Conservation (phyloP, 176 grass and related monocot genomes). For the Oryza brachyantha region DNA sequence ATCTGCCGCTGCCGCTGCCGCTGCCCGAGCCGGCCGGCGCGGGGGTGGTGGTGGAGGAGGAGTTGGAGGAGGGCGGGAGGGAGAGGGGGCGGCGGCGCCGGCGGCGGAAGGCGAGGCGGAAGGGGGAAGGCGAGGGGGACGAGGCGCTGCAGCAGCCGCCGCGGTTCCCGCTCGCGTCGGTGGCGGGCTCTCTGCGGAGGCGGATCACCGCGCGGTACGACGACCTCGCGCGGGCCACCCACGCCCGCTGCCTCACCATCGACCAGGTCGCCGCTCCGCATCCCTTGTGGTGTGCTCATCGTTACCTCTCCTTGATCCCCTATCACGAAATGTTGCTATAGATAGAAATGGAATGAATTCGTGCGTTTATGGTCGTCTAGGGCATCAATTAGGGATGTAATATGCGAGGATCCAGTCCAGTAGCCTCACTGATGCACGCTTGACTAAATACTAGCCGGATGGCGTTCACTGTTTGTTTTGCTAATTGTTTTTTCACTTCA, state of each 20-base stretch:
- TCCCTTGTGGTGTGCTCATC: neutral
- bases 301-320: neutral
- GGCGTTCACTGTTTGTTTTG: neutral
- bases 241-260: constrained; percentile 53
- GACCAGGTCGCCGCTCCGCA: constrained; percentile 44
- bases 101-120: constrained; percentile 5
- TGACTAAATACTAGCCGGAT: neutral
- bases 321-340: neutral
- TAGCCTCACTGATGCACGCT: neutral
- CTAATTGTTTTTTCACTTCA: neutral
- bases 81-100: constrained; percentile 5
- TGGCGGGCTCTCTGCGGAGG: constrained; percentile 62
- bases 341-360: neutral
- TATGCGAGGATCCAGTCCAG: neutral
- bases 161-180: constrained; percentile 64
- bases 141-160: constrained; percentile 28
- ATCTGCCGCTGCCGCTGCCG: neutral
- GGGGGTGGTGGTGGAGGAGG: neutral
- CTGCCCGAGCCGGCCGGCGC: neutral
- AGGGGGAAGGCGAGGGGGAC: neutral
- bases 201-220: constrained; percentile 79
- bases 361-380: neutral
- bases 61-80: constrained; percentile 33
- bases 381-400: neutral
- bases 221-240: constrained; percentile 71